Evolutionary conservation across 1,284 basidiomycete genomes (phyloP).

Genomic region (Coniferiporia sulphurascens): DNA sequence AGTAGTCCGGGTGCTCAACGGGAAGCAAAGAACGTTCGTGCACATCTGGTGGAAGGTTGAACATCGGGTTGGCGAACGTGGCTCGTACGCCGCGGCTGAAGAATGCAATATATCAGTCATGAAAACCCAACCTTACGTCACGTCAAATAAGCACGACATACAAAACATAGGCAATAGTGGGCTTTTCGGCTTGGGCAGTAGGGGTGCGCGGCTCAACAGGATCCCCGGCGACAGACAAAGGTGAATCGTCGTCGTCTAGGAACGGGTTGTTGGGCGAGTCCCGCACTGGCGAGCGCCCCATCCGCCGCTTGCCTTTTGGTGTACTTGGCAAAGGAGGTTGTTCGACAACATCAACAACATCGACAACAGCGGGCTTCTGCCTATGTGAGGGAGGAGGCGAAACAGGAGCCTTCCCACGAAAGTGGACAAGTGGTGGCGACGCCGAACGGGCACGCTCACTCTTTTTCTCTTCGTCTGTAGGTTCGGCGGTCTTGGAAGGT

Average conservation of each 20-base stretch:
- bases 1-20: slow-evolving; percentile 23
- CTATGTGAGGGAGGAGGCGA: slow-evolving; percentile 36
- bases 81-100: slow-evolving; percentile 23
- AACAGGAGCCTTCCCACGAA: slow-evolving; percentile 29
- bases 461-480: slow-evolving; percentile 6
- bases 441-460: slow-evolving; percentile 22
- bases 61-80: slow-evolving; percentile 22
- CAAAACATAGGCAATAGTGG: slow-evolving; percentile 22
- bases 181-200: slow-evolving; percentile 17
- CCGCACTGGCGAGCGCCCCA: slow-evolving; percentile 31
- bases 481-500: slow-evolving; percentile 8
- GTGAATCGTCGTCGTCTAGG: slow-evolving; percentile 29
- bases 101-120: not conserved
- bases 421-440: slow-evolving; percentile 26
- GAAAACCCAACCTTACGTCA: not conserved
- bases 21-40: slow-evolving; percentile 22
- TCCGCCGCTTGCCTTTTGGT: slow-evolving; percentile 19
- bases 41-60: slow-evolving; percentile 21
- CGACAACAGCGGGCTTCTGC: slow-evolving; percentile 21
- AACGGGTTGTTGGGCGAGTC: slow-evolving; percentile 54
- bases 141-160: slow-evolving; percentile 7
- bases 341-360: slow-evolving; percentile 22
- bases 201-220: slow-evolving; percentile 15
- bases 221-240: slow-evolving; percentile 7
- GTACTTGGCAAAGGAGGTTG: slow-evolving; percentile 19